A percentile compares a stretch with the other conserved stretches of the same genome.
phyloP scores from a whole-genome alignment of 768 basidiomycete species.

The Auricularia cornea region DNA sequence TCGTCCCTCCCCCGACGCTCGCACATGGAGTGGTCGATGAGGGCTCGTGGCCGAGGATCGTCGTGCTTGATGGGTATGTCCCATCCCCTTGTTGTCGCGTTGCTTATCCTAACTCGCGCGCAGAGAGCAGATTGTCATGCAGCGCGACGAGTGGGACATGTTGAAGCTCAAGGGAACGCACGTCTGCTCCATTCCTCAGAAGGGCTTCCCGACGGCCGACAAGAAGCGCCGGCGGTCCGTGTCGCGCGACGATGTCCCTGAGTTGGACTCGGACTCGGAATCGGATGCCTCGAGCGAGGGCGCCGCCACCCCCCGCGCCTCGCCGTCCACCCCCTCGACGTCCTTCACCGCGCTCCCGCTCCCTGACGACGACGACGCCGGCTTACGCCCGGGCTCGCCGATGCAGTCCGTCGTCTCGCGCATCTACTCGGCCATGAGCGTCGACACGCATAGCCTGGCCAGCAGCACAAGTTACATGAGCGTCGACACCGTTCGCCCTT shows the following conservation, averaged over 20 bases:
- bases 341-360: background rate
- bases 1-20: background rate
- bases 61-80: background rate
- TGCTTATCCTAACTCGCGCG: no score
- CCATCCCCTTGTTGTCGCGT: background rate
- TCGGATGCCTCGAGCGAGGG: background rate
- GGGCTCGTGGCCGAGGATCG: background rate
- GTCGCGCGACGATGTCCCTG: background rate
- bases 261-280: background rate
- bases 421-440: background rate
- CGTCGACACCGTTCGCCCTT: background rate
- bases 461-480: background rate
- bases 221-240: no score
- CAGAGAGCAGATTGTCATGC: background rate
- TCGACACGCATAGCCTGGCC: background rate
- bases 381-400: background rate
- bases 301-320: background rate
- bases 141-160: background rate
- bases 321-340: no score
- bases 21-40: background rate
- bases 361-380: no score
- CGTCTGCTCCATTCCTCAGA: background rate
- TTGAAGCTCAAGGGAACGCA: background rate
- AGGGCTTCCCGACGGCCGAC: background rate
- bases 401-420: conserved; percentile 1